Evolutionary conservation across 768 basidiomycete genomes (phyloP).

Genomic region (Leccinum subtestaceum): DNA sequence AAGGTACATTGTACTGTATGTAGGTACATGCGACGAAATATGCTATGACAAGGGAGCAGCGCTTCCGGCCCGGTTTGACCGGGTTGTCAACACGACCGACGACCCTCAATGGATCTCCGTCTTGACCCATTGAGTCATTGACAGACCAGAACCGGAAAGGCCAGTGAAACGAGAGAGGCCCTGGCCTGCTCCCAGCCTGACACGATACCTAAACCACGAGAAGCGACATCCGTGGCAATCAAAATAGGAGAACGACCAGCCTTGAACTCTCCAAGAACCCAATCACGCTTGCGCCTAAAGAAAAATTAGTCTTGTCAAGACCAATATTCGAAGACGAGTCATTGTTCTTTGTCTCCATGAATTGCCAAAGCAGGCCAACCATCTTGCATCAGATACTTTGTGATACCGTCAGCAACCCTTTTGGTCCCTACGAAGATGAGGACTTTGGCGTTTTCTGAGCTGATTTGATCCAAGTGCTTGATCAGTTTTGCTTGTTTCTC

Average conservation of each 20-base stretch:
- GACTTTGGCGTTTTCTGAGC: slow-evolving; percentile 95
- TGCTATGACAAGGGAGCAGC: too few species aligned
- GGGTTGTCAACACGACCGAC: too few species aligned
- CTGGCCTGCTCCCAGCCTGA: too few species aligned
- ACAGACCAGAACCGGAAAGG: too few species aligned
- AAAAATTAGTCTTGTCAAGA: background rate
- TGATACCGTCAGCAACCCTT: slow-evolving; percentile 96
- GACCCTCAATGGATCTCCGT: too few species aligned
- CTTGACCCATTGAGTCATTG: too few species aligned
- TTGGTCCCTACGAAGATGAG: slow-evolving; percentile 98
- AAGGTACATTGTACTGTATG: too few species aligned
- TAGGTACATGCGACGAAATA: too few species aligned
- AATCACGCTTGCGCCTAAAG: slow-evolving; percentile 90
- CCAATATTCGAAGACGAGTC: slow-evolving; percentile 31
- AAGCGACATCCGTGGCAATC: slow-evolving; percentile 98
- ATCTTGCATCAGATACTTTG: slow-evolving; percentile 94
- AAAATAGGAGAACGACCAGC: slow-evolving; percentile 95
- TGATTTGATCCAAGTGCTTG: slow-evolving; percentile 96
- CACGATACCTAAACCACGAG: slow-evolving; percentile 91
- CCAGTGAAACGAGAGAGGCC: too few species aligned
- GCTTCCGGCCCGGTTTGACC: too few species aligned
- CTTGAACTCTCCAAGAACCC: slow-evolving; percentile 98
- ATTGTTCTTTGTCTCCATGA: slow-evolving; percentile 99
- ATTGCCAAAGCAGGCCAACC: slow-evolving; percentile 99
- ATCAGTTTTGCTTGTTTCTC: slow-evolving; percentile 96